These are phyloP conservation scores for Candida sanyaensis DNA, from an alignment of 1,139 yeast species.

Conservation along the genomic window DNA sequence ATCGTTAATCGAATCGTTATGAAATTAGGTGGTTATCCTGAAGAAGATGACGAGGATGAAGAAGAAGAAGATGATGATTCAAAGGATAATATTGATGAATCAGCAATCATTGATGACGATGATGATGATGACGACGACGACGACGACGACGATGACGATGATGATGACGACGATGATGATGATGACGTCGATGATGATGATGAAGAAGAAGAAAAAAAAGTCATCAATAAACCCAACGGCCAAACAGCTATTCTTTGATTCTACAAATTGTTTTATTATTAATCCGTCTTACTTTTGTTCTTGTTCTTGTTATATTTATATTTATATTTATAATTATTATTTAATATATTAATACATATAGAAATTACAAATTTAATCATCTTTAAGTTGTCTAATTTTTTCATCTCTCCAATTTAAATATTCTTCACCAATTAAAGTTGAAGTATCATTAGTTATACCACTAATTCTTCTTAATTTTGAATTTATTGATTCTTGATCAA, in stretches of 20 bases:
- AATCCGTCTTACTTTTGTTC: background rate
- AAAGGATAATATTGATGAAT: conserved; percentile 36
- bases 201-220: conserved; percentile 14
- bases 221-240: conserved; percentile 15
- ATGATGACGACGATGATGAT: conserved; percentile 42
- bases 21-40: conserved; percentile 88
- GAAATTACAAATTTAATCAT: conserved; percentile 4
- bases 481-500: background rate
- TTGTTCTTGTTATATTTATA: background rate
- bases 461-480: conserved; percentile 17
- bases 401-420: conserved; percentile 46
- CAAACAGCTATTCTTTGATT: background rate
- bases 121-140: conserved; percentile 50
- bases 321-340: background rate
- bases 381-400: conserved; percentile 34
- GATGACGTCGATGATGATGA: conserved; percentile 28
- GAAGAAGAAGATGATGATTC: conserved; percentile 69
- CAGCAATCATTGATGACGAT: conserved; percentile 36
- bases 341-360: conserved; percentile 8
- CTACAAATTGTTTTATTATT: conserved; percentile 1
- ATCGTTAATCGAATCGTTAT: conserved; percentile 82
- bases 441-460: conserved; percentile 32
- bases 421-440: conserved; percentile 45
- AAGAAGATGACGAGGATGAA: conserved; percentile 78
- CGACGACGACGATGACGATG: conserved; percentile 46